Evolutionary conservation across 129 eudicot species (phyloP), one percentile per base, ranked within the genome.

Genomic region (Ambrosia artemisiifolia): DNA sequence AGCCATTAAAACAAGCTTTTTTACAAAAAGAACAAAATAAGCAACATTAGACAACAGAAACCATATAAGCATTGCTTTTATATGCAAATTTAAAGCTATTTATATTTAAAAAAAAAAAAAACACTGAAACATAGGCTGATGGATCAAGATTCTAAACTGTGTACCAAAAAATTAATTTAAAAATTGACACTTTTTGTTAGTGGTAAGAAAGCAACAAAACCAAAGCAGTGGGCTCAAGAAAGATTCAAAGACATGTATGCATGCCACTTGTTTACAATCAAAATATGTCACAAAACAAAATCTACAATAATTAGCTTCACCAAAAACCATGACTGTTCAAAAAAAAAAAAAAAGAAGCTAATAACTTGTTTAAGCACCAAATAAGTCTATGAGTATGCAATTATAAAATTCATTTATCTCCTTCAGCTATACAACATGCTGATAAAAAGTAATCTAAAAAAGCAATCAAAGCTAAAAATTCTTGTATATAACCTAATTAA

Each of bases 201-300:
- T 64, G 68, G 75, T 54, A 62, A 66, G 63, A 44, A 47, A 64
- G 76, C 69, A 77, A 69, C 33, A 76, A 47, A 62, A 43, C 63
- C 54, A 61, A 48, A 51, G 72, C 70, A 79, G 59, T 54, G 77
- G 80, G 84, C 82, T 82, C 90, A 67, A 82, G 87, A 82, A 82
- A 78, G 90, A 85, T 85, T 64, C 72, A 82, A 43, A 51, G 43
- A 63, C 76, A 62, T 70, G 54, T 28, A 49, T 34, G 65, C 74
- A 77, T 77, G 24, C 63, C 53, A 61, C 17, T 40, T 50, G 51
- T 12, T 73, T 53, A 6, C 33, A 55, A 19, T 47, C 63, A 48
- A 69, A 75, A 72, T 35, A 20, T 35, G 47, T 20, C 38, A 42
- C 47, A 51, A 38, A 36, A 11, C 20, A 71, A 70, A 70, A 6